Base-by-base conservation (phyloP, 768 basidiomycete species). In the Scleroderma bovista region DNA sequence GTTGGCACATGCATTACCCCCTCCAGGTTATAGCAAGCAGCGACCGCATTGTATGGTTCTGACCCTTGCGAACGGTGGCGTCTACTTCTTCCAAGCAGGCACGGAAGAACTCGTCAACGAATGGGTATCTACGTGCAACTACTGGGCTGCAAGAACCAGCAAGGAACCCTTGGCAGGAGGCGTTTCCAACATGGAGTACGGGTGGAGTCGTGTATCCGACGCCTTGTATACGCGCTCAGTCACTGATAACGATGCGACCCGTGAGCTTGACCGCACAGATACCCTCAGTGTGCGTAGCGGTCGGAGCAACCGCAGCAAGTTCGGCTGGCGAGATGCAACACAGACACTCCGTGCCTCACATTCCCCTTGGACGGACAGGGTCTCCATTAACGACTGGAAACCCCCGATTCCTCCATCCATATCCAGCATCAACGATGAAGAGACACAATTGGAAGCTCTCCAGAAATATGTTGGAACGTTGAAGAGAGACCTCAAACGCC, bases 71-170 rank as follows among this genome's bases (percentile, higher is more conserved):
- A 83, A 82, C 57, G 93, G 93, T 10, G 91, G 85, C 3, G 88
- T 93, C n/a, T 95, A 86, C 68, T 96, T 97, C 73, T 96, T 96
- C 76, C 96, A 99, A 68, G 93, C 95, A 1, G 96, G 96, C 2
- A 99, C 96, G 3, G 95, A 96, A 60, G 95, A 97, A 57, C 80
- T 99, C n/a, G 93, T 96, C 44, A 88, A 89, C 60, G 96, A 99
- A 67, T 98, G 96, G 96, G 94, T 96, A 7, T 86, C 89, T 36
- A 96, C 96, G 0, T 97, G 95, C 79, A 99, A 98, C 72, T 99
- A 99, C 65, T 98, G 96, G 96, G 91, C 96, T 0, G 96, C 95
- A 2, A 77, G 96, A 40, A 89, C 84, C 49, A 93, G 90, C 67
- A 93, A 95, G 59, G 94, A 97, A 63, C 96, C 96, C 1, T 77